Evolutionary conservation across 73 alveolate species (phyloP).

Genomic region (Stentor coeruleus): DNA sequence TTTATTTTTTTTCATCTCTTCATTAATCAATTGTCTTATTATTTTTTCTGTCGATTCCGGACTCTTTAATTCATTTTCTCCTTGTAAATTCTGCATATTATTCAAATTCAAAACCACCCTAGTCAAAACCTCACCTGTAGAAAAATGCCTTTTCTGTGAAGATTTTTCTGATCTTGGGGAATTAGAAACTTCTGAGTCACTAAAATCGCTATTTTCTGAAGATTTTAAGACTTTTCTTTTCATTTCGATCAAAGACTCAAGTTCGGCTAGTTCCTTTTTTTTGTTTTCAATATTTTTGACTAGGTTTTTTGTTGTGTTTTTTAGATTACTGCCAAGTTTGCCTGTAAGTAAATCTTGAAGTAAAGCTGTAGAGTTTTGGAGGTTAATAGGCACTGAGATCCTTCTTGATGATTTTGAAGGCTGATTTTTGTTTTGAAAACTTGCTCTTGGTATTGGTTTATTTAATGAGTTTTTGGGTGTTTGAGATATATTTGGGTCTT

Average conservation of each 20-base stretch:
- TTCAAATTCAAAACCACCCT: not conserved
- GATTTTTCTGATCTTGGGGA: too few species aligned
- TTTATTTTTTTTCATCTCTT: not conserved
- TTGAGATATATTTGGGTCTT: too few species aligned
- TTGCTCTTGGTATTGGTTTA: too few species aligned
- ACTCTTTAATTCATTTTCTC: not conserved
- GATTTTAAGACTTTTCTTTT: not conserved
- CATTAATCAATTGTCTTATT: not conserved
- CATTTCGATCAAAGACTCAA: not conserved
- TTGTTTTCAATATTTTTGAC: too few species aligned
- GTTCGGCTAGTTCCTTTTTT: not conserved
- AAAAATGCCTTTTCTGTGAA: not conserved
- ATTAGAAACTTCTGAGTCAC: too few species aligned
- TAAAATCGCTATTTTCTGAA: too few species aligned
- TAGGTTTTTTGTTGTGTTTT: not conserved
- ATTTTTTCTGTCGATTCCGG: not conserved
- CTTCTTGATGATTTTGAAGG: too few species aligned
- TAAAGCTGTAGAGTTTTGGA: too few species aligned
- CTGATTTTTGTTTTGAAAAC: too few species aligned
- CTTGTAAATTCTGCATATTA: not conserved
- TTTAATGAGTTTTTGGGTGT: too few species aligned
- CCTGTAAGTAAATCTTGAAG: not conserved
- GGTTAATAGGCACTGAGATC: too few species aligned
- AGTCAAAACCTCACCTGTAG: not conserved
- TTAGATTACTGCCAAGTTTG: not conserved